These are phyloP conservation scores for Immersiporthe knoxdaviesiana DNA, from an alignment of 2,329 filamentous ascomycete genomes.

Conservation along the genomic window DNA sequence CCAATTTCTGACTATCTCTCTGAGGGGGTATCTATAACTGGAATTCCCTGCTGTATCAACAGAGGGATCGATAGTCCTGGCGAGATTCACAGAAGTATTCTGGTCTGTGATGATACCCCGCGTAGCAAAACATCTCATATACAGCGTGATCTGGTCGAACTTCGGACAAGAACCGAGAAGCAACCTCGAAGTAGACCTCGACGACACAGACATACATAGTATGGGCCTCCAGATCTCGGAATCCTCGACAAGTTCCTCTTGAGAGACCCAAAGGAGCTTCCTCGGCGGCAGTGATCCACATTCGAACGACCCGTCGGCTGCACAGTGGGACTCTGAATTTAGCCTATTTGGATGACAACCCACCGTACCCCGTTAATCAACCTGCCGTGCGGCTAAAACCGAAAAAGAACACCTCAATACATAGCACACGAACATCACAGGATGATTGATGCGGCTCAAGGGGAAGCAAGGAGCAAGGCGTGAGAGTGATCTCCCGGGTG, in stretches of 20 bases:
- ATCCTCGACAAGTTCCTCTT: neutral
- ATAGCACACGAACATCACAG: neutral
- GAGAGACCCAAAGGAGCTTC: constrained; percentile 11
- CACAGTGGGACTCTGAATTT: constrained; percentile 19
- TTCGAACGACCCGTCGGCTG: constrained; percentile 8
- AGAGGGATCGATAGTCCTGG: neutral
- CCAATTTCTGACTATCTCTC: neutral
- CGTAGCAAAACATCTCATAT: neutral
- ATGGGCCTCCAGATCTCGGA: neutral
- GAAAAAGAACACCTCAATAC: constrained; percentile 10
- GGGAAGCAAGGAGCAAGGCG: neutral
- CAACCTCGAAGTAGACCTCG: neutral
- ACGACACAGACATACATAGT: neutral
- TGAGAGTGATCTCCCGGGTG: neutral
- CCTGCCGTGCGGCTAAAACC: constrained; percentile 34
- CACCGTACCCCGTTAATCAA: constrained; percentile 5
- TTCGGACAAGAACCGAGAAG: constrained; percentile 4
- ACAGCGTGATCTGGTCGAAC: neutral
- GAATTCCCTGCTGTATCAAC: neutral
- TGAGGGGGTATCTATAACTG: neutral
- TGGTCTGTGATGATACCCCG: neutral
- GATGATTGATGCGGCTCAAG: neutral
- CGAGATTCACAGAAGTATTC: neutral
- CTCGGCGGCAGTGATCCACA: constrained; percentile 35
- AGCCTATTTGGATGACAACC: constrained; percentile 26